These are phyloP conservation scores for Osmanthus fragrans DNA, from an alignment of 257 asterid species.

Conservation along the genomic window DNA sequence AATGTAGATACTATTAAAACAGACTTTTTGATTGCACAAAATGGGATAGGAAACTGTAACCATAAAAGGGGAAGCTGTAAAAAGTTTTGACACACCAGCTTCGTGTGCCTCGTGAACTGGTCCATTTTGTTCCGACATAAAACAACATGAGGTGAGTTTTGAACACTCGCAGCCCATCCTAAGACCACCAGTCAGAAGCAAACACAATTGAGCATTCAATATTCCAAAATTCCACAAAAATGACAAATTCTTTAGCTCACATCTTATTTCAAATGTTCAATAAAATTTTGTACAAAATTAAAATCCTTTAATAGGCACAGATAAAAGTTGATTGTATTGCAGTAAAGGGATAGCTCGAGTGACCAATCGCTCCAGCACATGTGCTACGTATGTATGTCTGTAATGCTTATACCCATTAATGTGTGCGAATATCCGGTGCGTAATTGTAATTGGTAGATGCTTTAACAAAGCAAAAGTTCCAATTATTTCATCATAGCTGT, in stretches of 20 bases:
- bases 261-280: background rate
- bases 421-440: background rate
- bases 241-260: conserved; percentile 18
- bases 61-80: background rate
- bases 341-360: background rate
- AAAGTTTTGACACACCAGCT: conserved; percentile 35
- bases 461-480: background rate
- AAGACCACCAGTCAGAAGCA: conserved; percentile 19
- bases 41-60: background rate
- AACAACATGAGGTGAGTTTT: conserved; percentile 48
- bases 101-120: conserved; percentile 41
- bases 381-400: background rate
- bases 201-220: conserved; percentile 19
- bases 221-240: conserved; percentile 9
- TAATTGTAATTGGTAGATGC: background rate
- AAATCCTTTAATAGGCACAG: background rate
- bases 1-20: conserved; percentile 15
- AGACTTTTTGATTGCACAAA: background rate
- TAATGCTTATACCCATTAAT: background rate
- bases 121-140: conserved; percentile 43
- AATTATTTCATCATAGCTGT: background rate
- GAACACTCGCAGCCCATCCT: conserved; percentile 59
- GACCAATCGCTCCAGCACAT: background rate
- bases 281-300: background rate
- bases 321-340: background rate